Base-by-base conservation (phyloP, 2,329 filamentous ascomycete species). In the Ophiocordyceps robertsii region DNA sequence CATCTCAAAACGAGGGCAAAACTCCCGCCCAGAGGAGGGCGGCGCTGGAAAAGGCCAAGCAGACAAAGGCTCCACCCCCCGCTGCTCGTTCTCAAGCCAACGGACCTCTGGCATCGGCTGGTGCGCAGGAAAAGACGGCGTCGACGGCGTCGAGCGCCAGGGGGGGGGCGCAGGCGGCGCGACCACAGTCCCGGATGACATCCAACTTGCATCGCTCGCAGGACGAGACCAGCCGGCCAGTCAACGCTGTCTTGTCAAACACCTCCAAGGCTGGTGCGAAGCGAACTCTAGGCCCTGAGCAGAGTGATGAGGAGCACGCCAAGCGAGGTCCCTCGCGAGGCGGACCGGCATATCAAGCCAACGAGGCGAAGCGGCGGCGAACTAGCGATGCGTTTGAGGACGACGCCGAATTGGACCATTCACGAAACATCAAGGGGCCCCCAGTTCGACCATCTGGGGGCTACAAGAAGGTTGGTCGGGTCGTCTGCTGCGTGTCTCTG, bases 381-480 rank as follows among this genome's bases (percentile, higher is more conserved):
- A 92, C 82, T 41, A 79, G 82, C 36, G 83, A 90, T 41, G 75
- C 79, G 44, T 73, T 77, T 47, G 79, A 85, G 48, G 74, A 81
- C 43, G 77, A 80, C 43, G 64, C 70, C 37, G 72, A 76, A 38
- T 69, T 70, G 54, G 70, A 77, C 44, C 72, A 75, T 35, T 70
- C 77, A 38, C 65, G 63, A 24, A 70, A 66, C 44, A 71, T 89
- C 52, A 92, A 89, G 66, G 84, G 82, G 13, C 85, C 87, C 41
- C 87, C 88, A 6, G 86, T 93, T 51, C 79, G 89, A 45, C 86
- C 88, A 47, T 93, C 86, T 2, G 80, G 73, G 39, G 70, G 67
- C 31, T 66, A 72, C 53, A 77, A 76, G 60, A 89, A 87, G 74
- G 80, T 85, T 65, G 63, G 68, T 43, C 9, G 32, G 13, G 6